Evolutionary conservation across 768 basidiomycete genomes (phyloP), one percentile per base, ranked within the genome.

Genomic region (Lactarius hengduanensis): DNA sequence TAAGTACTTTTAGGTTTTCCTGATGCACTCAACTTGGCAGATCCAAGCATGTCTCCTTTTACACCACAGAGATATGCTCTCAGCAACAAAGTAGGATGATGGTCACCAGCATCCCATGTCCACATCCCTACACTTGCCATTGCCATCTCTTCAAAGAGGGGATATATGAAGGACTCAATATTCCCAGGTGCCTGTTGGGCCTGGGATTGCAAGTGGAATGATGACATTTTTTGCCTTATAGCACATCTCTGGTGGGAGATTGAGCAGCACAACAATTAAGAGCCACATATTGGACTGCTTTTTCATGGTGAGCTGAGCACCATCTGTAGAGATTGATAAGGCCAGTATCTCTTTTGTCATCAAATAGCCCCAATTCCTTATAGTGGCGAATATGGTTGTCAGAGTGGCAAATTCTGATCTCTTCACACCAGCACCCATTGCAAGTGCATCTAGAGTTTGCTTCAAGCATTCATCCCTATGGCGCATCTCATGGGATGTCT

Each of bases 31-130:
- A 61, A 9, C 20, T 78, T 78, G 11, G 74, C 74, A 22, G 75
- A 76, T 2, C 75, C 76, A 22, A n/a, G 65, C 76, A 75, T 76
- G 69, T 77, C 78, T 15, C 76, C 77, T 18, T 71, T 59, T 7
- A 57, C 68, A 65, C 74, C 69, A 26, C 64, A 69, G 41, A 74
- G 62, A 65, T 67, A 66, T 5, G 68, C 68, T 15, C 69, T 64
- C 22, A 43, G 43, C n/a, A n/a, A 61, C 47, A 61, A 61, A 61
- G 26, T 45, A 61, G 26, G 26, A 28, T 28, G 26, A 28, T n/a
- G 26, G n/a, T 45, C 45, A 20, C n/a, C 45, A 45, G 45, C 45
- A 45, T 45, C 45, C 45, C 45, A 61, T 11, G 30, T 61, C 60
- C 60, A 61, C 13, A 47, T 45, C 9, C 60, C 60, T 11, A 45